A percentile compares a stretch with the other conserved stretches of the same genome.
Evolutionary conservation across 2,329 filamentous ascomycete genomes (phyloP).

Genomic region (Trichoderma asperellum): DNA sequence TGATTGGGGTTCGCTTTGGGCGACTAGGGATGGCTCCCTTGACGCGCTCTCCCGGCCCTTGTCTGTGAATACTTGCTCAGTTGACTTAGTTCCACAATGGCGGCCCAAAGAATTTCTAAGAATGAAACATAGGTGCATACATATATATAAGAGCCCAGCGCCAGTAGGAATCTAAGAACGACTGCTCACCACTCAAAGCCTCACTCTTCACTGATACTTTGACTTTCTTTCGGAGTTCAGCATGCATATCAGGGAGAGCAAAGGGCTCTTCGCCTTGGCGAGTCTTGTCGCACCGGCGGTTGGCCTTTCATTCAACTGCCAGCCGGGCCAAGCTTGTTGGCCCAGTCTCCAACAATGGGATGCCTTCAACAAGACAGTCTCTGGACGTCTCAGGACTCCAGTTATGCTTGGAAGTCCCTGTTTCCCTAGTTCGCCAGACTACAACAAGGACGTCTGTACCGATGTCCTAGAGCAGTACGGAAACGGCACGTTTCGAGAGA

Average conservation of each 20-base stretch:
- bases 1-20: neutral
- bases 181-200: neutral
- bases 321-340: conserved; percentile 47
- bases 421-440: conserved; percentile 12
- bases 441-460: neutral
- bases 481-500: conserved; percentile 5
- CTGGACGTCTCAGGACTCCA: conserved; percentile 55
- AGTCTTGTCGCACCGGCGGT: neutral
- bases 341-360: conserved; percentile 51
- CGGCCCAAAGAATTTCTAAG: neutral
- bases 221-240: neutral
- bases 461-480: neutral
- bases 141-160: neutral
- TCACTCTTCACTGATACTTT: neutral
- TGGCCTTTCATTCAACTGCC: neutral
- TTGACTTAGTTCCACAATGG: neutral
- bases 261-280: conserved; percentile 4
- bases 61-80: neutral
- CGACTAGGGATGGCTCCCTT: neutral
- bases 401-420: conserved; percentile 55
- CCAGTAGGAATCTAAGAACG: neutral
- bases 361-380: conserved; percentile 54
- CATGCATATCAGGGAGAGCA: neutral
- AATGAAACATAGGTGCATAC: neutral
- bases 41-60: neutral